Conservation (phyloP, 2,329 filamentous ascomycete species). For the Decorospora gaudefroyi region DNA sequence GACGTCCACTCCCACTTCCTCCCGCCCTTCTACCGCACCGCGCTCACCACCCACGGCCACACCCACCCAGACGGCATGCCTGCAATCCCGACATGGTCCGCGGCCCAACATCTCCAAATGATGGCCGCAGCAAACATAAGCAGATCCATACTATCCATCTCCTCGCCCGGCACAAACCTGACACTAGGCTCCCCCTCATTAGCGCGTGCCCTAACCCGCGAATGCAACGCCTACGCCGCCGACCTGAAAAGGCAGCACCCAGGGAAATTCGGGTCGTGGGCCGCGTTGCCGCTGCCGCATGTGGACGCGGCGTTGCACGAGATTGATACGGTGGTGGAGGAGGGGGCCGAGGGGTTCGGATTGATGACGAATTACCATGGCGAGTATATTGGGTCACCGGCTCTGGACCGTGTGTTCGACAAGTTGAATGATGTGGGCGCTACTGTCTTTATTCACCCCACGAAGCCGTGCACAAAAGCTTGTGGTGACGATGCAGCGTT, state of each 20-base stretch:
- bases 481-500: slow-evolving; percentile 17
- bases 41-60: slow-evolving; percentile 50
- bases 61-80: slow-evolving; percentile 58
- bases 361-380: slow-evolving; percentile 60
- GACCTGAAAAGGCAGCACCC: slow-evolving; percentile 46
- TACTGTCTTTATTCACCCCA: slow-evolving; percentile 61
- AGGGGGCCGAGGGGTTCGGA: slow-evolving; percentile 57
- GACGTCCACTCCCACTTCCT: slow-evolving; percentile 58
- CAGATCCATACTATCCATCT: slow-evolving; percentile 61
- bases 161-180: slow-evolving; percentile 58
- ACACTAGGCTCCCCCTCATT: slow-evolving; percentile 46
- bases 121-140: slow-evolving; percentile 57
- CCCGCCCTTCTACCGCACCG: slow-evolving; percentile 50
- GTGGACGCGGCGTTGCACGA: slow-evolving; percentile 55
- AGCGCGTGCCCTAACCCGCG: slow-evolving; percentile 47
- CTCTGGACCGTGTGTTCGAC: slow-evolving; percentile 55
- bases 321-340: slow-evolving; percentile 51
- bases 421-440: slow-evolving; percentile 54
- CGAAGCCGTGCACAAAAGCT: slow-evolving; percentile 51
- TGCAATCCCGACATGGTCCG: slow-evolving; percentile 53
- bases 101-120: slow-evolving; percentile 54
- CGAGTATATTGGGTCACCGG: slow-evolving; percentile 56
- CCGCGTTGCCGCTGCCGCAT: slow-evolving; percentile 58
- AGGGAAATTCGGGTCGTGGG: slow-evolving; percentile 58
- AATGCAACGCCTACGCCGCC: slow-evolving; percentile 51